Conservation (phyloP, 176 grass and related monocot genomes). For the Panicum miliaceum region DNA sequence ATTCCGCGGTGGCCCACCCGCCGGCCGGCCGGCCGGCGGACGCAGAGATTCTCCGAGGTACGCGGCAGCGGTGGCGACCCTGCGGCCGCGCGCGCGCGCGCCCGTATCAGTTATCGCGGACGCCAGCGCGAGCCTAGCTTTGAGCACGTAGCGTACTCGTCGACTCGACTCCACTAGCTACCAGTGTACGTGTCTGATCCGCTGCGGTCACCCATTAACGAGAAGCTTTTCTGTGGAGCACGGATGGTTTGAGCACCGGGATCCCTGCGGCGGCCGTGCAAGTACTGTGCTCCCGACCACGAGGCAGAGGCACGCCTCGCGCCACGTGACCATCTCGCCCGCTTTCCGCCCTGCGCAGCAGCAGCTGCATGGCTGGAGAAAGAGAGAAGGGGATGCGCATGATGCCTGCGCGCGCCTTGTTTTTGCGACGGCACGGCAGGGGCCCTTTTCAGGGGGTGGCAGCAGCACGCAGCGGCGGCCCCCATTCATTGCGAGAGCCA, state of each 20-base stretch:
- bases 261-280: not conserved
- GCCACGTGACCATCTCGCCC: constrained; percentile 13
- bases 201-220: not conserved
- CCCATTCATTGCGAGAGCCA: constrained; percentile 9
- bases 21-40: not conserved
- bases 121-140: not conserved
- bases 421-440: constrained; percentile 17
- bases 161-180: too few species aligned
- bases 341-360: too few species aligned
- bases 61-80: not conserved
- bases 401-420: not conserved
- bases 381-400: too few species aligned
- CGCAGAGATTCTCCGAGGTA: not conserved
- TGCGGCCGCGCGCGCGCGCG: not conserved
- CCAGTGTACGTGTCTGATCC: not conserved
- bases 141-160: too few species aligned
- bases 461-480: not conserved
- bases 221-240: not conserved
- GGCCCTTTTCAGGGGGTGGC: constrained; percentile 29
- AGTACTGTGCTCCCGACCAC: not conserved
- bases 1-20: not conserved
- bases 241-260: too few species aligned
- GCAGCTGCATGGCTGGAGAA: too few species aligned
- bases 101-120: too few species aligned
- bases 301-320: not conserved